Percentiles rank a stretch among this genome's conserved stretches.
phyloP scores from a whole-genome alignment of 176 grass and related monocot genomes.

The Musa beccarii region DNA sequence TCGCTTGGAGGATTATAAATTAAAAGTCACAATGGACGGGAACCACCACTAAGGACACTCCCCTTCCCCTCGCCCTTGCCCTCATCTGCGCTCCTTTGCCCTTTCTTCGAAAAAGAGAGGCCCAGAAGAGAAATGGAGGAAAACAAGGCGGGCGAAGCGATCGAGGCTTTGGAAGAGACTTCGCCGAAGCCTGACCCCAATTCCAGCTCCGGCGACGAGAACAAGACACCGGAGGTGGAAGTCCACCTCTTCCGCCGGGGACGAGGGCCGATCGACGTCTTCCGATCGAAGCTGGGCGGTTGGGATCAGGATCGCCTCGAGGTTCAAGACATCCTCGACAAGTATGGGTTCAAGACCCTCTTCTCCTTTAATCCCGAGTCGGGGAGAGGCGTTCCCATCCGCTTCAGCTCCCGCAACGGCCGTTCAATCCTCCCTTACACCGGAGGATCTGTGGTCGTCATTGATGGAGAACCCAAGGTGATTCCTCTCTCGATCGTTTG shows the following conservation, averaged over 20 bases:
- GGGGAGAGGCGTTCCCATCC: conserved; percentile 57
- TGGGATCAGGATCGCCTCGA: conserved; percentile 87
- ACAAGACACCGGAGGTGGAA: conserved; percentile 55
- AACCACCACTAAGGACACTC: background rate
- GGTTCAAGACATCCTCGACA: conserved; percentile 78
- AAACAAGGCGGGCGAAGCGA: background rate
- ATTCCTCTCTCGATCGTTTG: background rate
- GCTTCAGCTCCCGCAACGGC: conserved; percentile 71
- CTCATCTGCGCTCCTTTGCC: too few relatives aligned
- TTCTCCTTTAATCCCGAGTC: conserved; percentile 55
- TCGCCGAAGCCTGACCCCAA: conserved; percentile 17
- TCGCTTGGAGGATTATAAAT: too few relatives aligned
- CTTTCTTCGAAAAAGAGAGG: too few relatives aligned
- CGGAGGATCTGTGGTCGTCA: conserved; percentile 40
- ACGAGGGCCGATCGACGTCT: conserved; percentile 55
- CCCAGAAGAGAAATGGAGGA: background rate
- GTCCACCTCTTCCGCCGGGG: conserved; percentile 62
- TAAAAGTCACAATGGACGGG: too few relatives aligned
- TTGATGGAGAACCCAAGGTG: conserved; percentile 95
- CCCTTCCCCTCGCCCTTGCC: background rate
- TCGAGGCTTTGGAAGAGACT: conserved; percentile 4
- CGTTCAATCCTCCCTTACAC: conserved; percentile 70
- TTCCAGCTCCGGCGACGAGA: conserved; percentile 34
- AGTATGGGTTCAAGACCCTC: conserved; percentile 71
- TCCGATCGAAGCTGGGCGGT: conserved; percentile 55